Evolutionary conservation across 371 early-diverging fungal species (phyloP).

Genomic region (Actinomortierella wolfii): DNA sequence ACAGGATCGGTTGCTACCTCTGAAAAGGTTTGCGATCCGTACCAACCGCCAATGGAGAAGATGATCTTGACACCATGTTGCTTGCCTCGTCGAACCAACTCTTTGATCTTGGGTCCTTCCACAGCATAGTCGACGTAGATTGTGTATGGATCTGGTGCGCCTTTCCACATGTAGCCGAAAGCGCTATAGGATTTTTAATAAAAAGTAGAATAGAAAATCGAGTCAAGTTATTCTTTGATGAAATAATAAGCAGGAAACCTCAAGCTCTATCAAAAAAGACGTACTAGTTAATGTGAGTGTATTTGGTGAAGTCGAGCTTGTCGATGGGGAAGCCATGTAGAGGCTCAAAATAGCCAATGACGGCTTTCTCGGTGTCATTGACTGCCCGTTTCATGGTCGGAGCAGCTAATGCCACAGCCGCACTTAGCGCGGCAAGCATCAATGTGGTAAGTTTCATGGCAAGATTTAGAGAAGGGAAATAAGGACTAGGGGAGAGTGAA

Average conservation of each 20-base stretch:
- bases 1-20: conserved; percentile 49
- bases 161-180: neutral
- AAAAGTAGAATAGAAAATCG: conserved; percentile 37
- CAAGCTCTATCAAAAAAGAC: too few species aligned
- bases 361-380: neutral
- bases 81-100: conserved; percentile 55
- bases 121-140: conserved; percentile 3
- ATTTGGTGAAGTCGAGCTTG: neutral
- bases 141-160: neutral
- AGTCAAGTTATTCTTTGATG: too few species aligned
- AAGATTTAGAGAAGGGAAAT: neutral
- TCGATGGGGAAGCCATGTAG: neutral
- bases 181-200: conserved; percentile 20
- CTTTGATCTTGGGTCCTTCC: conserved; percentile 35
- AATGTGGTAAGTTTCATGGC: neutral
- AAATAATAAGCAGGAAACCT: too few species aligned
- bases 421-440: neutral
- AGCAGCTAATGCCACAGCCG: neutral
- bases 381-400: neutral
- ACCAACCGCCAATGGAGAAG: conserved; percentile 56
- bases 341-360: neutral
- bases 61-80: conserved; percentile 53
- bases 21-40: conserved; percentile 38
- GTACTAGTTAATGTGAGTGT: neutral
- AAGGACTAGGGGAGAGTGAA: neutral